Evolutionary conservation across 306 rosid genomes (phyloP), one percentile per base, ranked within the genome.

Genomic region (Rosa rugosa): DNA sequence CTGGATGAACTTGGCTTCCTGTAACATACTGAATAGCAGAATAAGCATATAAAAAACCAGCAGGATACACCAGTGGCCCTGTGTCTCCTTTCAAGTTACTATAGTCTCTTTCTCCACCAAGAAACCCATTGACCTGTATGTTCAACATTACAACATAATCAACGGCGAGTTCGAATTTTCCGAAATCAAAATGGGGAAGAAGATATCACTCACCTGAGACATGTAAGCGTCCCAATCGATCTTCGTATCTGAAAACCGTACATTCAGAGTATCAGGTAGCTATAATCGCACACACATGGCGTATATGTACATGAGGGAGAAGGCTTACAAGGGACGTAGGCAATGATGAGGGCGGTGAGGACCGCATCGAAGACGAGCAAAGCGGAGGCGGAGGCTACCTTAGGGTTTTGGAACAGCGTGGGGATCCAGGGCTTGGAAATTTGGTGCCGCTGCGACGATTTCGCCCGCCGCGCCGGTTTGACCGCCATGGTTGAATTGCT

Each of bases 171-270:
- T 25, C 22, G 31, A 59, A 3, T n/a, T 6, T 8, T 22, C 2
- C 66, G 27, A 3, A 11, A 62, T 62, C 8, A 5, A 56, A 56
- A 7, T 3, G 41, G 4, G 49, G 49, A 67, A 34, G 44, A 56
- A 3, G 31, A 31, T 46, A 31, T 46, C 8, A 9, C 72, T 41
- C 47, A 88, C 97, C 85, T 95, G 98, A 18, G 99, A 92, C 99
- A 95, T 95, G 83, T 95, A 95, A 56, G 98, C 99, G 72, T 95
- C 99, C 99, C 99, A 95, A 75, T 95, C 98, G 59, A 95, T 95
- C 85, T 95, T 93, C 51, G 98, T 93, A 85, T 95, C 97, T 95
- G 94, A 69, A 84, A 84, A 57, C 25, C 47, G 71, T 51, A 78
- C 34, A 79, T 53, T 40, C 11, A 73, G 13, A 38, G 5, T 11